phyloP scores from a whole-genome alignment of 2,329 filamentous ascomycete genomes.

The Ophiostoma himal-ulmi region DNA sequence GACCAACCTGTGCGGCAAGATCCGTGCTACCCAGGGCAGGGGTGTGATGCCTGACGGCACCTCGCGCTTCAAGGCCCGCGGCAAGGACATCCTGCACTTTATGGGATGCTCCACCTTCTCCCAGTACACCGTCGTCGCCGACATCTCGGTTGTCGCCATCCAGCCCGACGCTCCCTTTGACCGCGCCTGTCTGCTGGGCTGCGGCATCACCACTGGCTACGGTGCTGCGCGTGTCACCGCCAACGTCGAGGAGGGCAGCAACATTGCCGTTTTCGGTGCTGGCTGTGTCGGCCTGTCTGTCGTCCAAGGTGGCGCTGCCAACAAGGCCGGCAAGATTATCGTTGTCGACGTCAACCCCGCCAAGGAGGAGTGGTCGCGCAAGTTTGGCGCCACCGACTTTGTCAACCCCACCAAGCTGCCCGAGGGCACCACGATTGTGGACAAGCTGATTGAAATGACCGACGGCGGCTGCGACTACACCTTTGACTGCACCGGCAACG shows the following conservation, averaged over 20 bases:
- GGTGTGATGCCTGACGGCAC: conserved; percentile 98
- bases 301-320: conserved; percentile 85
- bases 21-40: conserved; percentile 90
- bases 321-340: conserved; percentile 73
- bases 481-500: conserved; percentile 98
- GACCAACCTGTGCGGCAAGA: conserved; percentile 99
- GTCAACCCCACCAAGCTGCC: conserved; percentile 79
- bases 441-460: conserved; percentile 93
- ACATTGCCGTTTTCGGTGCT: conserved; percentile 86
- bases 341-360: conserved; percentile 70
- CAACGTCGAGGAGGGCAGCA: conserved; percentile 82
- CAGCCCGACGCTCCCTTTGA: conserved; percentile 90
- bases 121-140: conserved; percentile 96
- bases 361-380: conserved; percentile 87
- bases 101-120: conserved; percentile 99
- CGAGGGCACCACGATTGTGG: conserved; percentile 73
- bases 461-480: conserved; percentile 98
- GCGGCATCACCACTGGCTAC: conserved; percentile 97
- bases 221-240: conserved; percentile 92
- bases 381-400: conserved; percentile 96
- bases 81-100: conserved; percentile 93
- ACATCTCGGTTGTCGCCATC: conserved; percentile 91
- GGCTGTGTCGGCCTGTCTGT: conserved; percentile 94
- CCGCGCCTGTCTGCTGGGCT: conserved; percentile 90
- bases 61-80: conserved; percentile 87